Conservation (phyloP, 2,329 filamentous ascomycete genomes). For the Aplosporella prunicola region DNA sequence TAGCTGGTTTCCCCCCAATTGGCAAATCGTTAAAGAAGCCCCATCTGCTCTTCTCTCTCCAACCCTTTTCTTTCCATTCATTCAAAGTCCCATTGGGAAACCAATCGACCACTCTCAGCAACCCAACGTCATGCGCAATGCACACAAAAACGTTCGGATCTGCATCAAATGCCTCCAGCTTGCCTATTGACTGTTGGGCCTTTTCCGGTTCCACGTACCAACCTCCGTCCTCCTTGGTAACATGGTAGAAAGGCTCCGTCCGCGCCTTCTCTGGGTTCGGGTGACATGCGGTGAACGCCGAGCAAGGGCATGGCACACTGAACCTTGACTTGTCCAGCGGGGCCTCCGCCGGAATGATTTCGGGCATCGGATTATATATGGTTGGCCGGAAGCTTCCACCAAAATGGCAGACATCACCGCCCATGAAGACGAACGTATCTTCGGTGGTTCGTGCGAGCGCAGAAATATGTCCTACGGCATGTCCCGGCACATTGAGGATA, state of each 20-base stretch:
- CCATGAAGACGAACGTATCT: conserved; percentile 20
- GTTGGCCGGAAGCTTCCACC: conserved; percentile 21
- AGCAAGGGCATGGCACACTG: conserved; percentile 8
- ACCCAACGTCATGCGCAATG: conserved; percentile 21
- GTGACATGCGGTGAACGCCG: conserved; percentile 6
- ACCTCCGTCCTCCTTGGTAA: neutral
- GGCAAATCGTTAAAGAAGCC: conserved; percentile 19
- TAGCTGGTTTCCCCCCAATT: conserved; percentile 13
- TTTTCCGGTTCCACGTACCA: conserved; percentile 8
- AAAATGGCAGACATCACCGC: conserved; percentile 21
- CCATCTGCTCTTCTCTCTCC: conserved; percentile 18
- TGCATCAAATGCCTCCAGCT: conserved; percentile 18
- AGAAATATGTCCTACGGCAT: conserved; percentile 42
- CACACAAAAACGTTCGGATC: conserved; percentile 19
- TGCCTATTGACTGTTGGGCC: conserved; percentile 16
- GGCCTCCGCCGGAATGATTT: conserved; percentile 1
- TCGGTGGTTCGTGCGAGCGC: conserved; percentile 37
- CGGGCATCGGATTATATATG: conserved; percentile 7
- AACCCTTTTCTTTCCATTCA: conserved; percentile 19
- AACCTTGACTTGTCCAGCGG: conserved; percentile 5
- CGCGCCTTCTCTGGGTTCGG: conserved; percentile 4
- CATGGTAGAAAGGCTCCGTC: conserved; percentile 6
- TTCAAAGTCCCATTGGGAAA: conserved; percentile 18
- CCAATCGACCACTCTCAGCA: conserved; percentile 18
- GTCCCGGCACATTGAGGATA: conserved; percentile 45